Evolutionary conservation across 2,329 filamentous ascomycete genomes (phyloP).

Genomic region (Fusarium abutilonis): DNA sequence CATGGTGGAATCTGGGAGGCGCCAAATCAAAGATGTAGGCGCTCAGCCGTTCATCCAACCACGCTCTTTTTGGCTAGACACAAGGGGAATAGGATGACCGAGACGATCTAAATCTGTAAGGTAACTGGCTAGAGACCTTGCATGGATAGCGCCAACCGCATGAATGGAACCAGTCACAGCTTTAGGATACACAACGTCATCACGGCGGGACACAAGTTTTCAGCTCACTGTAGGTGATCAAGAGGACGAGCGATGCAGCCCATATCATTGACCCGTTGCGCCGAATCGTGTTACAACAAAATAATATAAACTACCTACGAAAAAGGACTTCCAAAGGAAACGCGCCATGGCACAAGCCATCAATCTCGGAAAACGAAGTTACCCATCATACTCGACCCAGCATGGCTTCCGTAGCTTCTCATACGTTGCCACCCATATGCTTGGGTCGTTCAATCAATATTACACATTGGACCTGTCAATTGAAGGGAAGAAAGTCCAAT

Average conservation of each 20-base stretch:
- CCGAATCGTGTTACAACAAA: conserved; percentile 41
- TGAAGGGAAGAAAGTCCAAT: conserved; percentile 33
- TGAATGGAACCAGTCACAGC: conserved; percentile 27
- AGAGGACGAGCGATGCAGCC: conserved; percentile 17
- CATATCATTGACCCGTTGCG: conserved; percentile 36
- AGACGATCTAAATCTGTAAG: neutral
- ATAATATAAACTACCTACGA: conserved; percentile 46
- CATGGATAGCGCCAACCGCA: conserved; percentile 7
- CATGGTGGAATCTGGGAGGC: neutral
- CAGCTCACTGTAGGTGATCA: neutral
- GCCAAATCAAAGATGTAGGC: neutral
- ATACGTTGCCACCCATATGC: conserved; percentile 39
- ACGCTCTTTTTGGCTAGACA: conserved; percentile 14
- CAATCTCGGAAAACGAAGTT: conserved; percentile 38
- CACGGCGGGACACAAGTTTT: neutral
- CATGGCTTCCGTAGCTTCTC: conserved; percentile 31
- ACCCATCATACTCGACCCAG: conserved; percentile 26
- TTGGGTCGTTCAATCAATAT: conserved; percentile 40
- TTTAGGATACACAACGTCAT: conserved; percentile 25
- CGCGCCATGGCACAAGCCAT: conserved; percentile 39
- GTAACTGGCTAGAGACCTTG: conserved; percentile 1
- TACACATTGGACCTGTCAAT: conserved; percentile 39
- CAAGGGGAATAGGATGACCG: conserved; percentile 16
- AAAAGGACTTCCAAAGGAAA: conserved; percentile 43
- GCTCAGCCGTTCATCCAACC: conserved; percentile 6